Base-by-base conservation (phyloP, 352 stramenopile genomes). In the Pythium periplocum region DNA sequence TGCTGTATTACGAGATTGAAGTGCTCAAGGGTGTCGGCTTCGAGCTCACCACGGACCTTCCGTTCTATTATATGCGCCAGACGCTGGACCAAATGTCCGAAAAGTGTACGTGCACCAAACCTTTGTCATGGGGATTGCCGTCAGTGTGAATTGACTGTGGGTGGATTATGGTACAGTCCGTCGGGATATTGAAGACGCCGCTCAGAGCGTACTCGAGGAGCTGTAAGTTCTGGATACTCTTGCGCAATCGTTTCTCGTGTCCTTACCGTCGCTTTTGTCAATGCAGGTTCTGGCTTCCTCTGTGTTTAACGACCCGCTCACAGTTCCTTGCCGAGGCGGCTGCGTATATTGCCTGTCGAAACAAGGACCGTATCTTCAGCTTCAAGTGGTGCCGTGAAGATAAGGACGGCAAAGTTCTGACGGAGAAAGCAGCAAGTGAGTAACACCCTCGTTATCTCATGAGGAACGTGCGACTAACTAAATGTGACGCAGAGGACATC, bases 1-100 rank as follows among this genome's bases (percentile, higher is more conserved):
- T 94, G 53, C 69, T 94, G 4, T 81, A 89, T 49, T 94, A 92
- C 66, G 83, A 94, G 53, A 89, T 90, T 40, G 70, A 92, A 65
- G 81, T 92, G 33, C 62, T 94, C 0, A 77, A 92, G 48, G 83
- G 79, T 11, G 86, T 94, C 48, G 68, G 89, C 37, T 92, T 88
- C 42, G 81, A 92, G 51, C 58, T 94, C 6, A 90, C 81, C 9
- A 86, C 62, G 6, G 83, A 92, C 26, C 71, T 94, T 56, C 83
- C 83, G 2, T 91, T 88, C 44, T 89, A 69, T 59, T 81, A 82
- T 44, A 55, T 94, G 35, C 77, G 79, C 26, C 64, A 57, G 6
- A 71, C 74, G 41, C 57, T 89, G 26, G 68, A 87, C 34, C 60
- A 83, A 45, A 90, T 92, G 76, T 79, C 81, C 1, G 75, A 87